These are phyloP conservation scores for Chlorella sp. DNA, from an alignment of 139 green algal genomes.

Conservation along the genomic window DNA sequence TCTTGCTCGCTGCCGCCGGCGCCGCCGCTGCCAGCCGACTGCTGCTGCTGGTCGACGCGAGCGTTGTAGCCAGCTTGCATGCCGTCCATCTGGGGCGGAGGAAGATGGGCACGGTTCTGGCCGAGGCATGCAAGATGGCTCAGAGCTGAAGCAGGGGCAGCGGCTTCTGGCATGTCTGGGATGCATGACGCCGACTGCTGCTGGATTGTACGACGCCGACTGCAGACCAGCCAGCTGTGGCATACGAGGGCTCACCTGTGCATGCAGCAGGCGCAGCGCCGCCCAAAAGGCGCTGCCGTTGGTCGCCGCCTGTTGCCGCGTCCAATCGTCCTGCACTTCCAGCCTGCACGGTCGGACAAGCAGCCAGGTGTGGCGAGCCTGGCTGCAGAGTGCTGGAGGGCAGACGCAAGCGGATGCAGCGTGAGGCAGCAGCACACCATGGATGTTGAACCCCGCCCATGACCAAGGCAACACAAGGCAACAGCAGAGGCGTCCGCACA, in stretches of 20 bases:
- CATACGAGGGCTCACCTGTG: conserved; percentile 37
- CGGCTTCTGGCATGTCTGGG: no score
- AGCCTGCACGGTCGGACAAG: conserved; percentile 43
- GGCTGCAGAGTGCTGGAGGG: no score
- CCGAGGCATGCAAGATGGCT: neutral
- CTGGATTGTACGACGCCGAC: no score
- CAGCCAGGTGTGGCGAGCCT: conserved; percentile 2
- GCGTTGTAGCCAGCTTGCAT: conserved; percentile 61
- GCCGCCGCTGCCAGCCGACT: neutral
- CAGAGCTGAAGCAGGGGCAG: neutral
- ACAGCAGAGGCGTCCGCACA: no score
- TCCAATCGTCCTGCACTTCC: conserved; percentile 54
- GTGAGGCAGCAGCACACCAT: no score
- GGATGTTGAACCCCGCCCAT: no score
- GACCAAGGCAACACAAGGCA: no score
- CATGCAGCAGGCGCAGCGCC: conserved; percentile 48
- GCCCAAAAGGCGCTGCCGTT: conserved; percentile 44
- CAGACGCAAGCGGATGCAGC: no score
- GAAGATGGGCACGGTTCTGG: no score
- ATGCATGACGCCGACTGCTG: no score
- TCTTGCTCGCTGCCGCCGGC: neutral
- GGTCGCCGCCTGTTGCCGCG: neutral
- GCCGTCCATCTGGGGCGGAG: conserved; percentile 46
- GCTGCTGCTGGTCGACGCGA: neutral
- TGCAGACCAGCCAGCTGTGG: no score